Conservation (phyloP, 2,329 filamentous ascomycete genomes). For the Pochonia chlamydosporia region DNA sequence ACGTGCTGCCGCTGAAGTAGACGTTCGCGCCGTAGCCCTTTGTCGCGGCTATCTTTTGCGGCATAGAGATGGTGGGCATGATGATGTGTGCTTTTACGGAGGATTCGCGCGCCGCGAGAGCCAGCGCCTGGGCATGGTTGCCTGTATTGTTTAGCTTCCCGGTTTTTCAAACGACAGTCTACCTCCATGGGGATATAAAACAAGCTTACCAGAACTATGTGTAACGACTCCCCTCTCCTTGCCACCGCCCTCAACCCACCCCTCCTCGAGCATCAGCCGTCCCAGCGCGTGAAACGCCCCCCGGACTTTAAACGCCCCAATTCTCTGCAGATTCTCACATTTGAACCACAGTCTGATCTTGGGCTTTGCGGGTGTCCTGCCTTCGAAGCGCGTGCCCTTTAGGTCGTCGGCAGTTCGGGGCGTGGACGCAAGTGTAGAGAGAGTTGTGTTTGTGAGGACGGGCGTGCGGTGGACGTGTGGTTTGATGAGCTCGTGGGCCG, state of each 20-base stretch:
- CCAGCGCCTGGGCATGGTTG: conserved; percentile 90
- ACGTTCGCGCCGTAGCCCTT: conserved; percentile 70
- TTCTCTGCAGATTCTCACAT: conserved; percentile 86
- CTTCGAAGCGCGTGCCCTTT: conserved; percentile 49
- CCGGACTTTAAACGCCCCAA: conserved; percentile 88
- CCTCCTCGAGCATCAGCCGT: conserved; percentile 57
- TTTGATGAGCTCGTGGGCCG: conserved; percentile 68
- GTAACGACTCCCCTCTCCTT: conserved; percentile 71
- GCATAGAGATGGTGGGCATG: conserved; percentile 81
- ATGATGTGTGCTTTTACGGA: conserved; percentile 78
- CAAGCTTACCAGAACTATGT: conserved; percentile 74
- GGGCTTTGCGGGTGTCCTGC: conserved; percentile 53
- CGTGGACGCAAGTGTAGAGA: conserved; percentile 69
- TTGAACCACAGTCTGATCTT: conserved; percentile 82
- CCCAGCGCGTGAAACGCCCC: conserved; percentile 85
- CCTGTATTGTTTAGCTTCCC: conserved; percentile 44
- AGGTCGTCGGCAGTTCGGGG: conserved; percentile 52
- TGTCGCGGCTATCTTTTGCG: conserved; percentile 84
- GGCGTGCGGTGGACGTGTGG: conserved; percentile 78
- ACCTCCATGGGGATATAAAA: not conserved
- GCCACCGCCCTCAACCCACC: conserved; percentile 55
- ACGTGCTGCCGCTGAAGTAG: conserved; percentile 76
- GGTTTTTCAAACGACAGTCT: not conserved
- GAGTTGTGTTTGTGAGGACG: conserved; percentile 70
- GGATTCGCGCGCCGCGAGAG: conserved; percentile 72